Percentiles rank a stretch among this genome's conserved stretches.
These are phyloP conservation scores for Jasminum sambac DNA, from an alignment of 257 asterid genomes.

Conservation along the genomic window DNA sequence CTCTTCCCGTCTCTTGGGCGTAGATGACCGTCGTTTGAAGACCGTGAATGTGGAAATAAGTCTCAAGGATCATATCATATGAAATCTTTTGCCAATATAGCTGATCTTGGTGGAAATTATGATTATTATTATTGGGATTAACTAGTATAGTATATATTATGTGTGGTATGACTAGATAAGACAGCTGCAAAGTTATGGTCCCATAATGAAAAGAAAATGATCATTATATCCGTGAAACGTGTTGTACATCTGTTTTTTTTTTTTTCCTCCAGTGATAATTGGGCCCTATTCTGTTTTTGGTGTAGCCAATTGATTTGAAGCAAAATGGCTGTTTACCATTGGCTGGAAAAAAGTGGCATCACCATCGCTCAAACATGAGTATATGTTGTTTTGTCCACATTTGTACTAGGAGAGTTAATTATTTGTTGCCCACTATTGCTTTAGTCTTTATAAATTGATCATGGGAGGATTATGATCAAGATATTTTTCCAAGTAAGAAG, in stretches of 20 bases:
- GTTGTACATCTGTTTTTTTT: slow-evolving; percentile 17
- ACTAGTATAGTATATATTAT: neutral
- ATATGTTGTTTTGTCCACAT: slow-evolving; percentile 35
- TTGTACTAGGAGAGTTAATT: slow-evolving; percentile 42
- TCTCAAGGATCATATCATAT: neutral
- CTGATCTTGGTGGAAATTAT: slow-evolving; percentile 27
- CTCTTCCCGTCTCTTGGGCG: neutral
- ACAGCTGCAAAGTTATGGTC: neutral
- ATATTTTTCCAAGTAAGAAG: too few species aligned
- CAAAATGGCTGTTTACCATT: slow-evolving; percentile 38
- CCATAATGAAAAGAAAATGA: slow-evolving; percentile 22
- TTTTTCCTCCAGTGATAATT: slow-evolving; percentile 26
- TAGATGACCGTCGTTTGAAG: neutral
- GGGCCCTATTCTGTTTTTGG: slow-evolving; percentile 16
- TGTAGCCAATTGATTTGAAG: slow-evolving; percentile 43
- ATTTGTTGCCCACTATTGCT: slow-evolving; percentile 16
- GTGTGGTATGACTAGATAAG: slow-evolving; percentile 6
- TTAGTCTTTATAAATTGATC: neutral
- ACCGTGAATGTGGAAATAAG: neutral
- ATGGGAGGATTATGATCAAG: neutral
- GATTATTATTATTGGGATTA: slow-evolving; percentile 30
- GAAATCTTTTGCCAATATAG: slow-evolving; percentile 18
- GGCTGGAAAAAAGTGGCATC: slow-evolving; percentile 19
- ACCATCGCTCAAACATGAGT: slow-evolving; percentile 24
- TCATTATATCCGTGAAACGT: slow-evolving; percentile 29